Conservation (phyloP, 2,329 filamentous ascomycete species). For the Aphanocladium album region DNA sequence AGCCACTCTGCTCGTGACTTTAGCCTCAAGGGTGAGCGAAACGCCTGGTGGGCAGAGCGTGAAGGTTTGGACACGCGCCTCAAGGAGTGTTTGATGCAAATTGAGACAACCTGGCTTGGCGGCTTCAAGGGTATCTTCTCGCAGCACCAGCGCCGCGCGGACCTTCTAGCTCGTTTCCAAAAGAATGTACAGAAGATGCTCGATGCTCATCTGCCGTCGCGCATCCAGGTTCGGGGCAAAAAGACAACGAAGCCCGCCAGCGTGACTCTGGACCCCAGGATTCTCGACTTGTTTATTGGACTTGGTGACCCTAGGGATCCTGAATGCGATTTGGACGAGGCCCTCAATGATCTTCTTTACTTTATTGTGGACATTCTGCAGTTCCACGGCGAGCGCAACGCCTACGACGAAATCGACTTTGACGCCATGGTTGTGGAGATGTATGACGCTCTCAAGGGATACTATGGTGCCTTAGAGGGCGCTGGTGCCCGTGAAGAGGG, state of each 20-base stretch:
- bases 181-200: conserved; percentile 73
- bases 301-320: conserved; percentile 68
- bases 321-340: conserved; percentile 74
- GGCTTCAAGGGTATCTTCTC: conserved; percentile 95
- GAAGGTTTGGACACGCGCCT: conserved; percentile 74
- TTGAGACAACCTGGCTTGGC: conserved; percentile 91
- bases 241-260: conserved; percentile 38
- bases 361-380: conserved; percentile 95
- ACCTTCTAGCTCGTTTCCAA: conserved; percentile 69
- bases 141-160: conserved; percentile 57
- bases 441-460: conserved; percentile 74
- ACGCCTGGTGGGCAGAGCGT: conserved; percentile 85
- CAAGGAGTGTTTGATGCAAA: conserved; percentile 71
- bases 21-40: conserved; percentile 67
- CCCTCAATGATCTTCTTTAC: conserved; percentile 86
- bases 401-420: conserved; percentile 96
- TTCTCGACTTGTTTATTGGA: conserved; percentile 84
- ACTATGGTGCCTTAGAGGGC: conserved; percentile 53
- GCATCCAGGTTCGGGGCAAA: conserved; percentile 55
- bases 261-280: conserved; percentile 51
- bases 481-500: conserved; percentile 37
- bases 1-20: conserved; percentile 71
- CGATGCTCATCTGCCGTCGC: conserved; percentile 79
- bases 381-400: conserved; percentile 92
- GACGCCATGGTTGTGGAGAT: conserved; percentile 86